Conservation (phyloP, 306 rosid genomes). For the Aeschynomene evenia region DNA sequence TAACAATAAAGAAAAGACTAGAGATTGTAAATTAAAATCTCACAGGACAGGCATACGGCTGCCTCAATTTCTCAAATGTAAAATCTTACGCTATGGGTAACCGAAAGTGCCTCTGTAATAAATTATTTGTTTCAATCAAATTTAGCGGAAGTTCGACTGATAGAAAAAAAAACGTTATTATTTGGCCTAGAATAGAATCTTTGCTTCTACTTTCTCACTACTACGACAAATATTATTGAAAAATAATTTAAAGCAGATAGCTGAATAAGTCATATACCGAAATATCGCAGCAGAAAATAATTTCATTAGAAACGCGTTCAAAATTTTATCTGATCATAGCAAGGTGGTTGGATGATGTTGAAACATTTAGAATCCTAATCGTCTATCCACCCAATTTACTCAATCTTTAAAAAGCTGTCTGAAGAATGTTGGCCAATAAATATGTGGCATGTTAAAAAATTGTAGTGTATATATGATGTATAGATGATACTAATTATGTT, state of each 20-base stretch:
- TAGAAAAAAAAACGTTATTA: not conserved
- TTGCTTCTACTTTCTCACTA: conserved; percentile 11
- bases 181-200: conserved; percentile 22
- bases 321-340: conserved; percentile 13
- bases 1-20: not conserved
- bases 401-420: not conserved
- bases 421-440: too few species aligned
- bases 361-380: conserved; percentile 57
- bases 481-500: too few species aligned
- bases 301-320: not conserved
- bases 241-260: not conserved
- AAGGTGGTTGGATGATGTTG: conserved; percentile 27
- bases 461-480: too few species aligned
- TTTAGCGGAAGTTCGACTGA: conserved; percentile 30
- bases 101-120: conserved; percentile 20
- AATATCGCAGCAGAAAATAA: not conserved
- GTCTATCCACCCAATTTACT: conserved; percentile 29
- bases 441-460: too few species aligned
- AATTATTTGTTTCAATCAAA: not conserved
- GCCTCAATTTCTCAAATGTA: conserved; percentile 27
- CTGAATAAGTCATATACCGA: not conserved
- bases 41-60: not conserved
- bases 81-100: conserved; percentile 5
- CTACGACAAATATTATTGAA: not conserved
- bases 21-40: conserved; percentile 10